Base-by-base conservation (phyloP, 331 rosid genomes). In the Acacia pycnantha region DNA sequence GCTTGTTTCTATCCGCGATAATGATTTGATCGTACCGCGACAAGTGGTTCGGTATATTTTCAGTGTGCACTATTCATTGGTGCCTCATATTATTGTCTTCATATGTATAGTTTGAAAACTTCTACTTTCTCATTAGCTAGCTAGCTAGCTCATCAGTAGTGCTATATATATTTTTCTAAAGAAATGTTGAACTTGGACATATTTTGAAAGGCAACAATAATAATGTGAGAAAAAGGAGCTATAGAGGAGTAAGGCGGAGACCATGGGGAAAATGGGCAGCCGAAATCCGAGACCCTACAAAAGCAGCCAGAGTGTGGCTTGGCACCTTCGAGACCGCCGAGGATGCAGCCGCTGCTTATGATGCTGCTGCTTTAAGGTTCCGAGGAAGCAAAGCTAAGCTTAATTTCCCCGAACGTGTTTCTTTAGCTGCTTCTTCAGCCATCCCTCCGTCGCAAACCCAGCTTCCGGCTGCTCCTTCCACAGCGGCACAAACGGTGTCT, bases 181-280 rank as follows among this genome's bases (percentile, higher is more conserved):
- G 4, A 68, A 11, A 68, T 37, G 73, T 68, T 68, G 24, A 67
- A 67, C 26, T 67, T 48, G 64, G 37, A 5, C 56, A 7, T 37
- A 24, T 29, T 41, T 61, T 47, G 71, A 21, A 35, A 81, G 88
- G 83, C 47, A 79, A 70, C 61, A 79, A 51, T 18, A 18, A 14
- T 13, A 48, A 51, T 67, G 79, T 35, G 24, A 85, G 61, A 74
- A 84, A 78, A 29, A 80, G 81, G 79, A 87, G 87, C 77, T 90
- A 90, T 62, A 88, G 92, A 79, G 94, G 94, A 21, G 94, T 90
- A 0, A 85, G 92, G 70, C 94, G 85, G 35, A 86, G 94, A 65
- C 94, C 94, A 1, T 90, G 91, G 94, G 94, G 94, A 0, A 90
- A 90, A 33, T 90, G 92, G 94, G 92, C 92, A 24, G 92, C 92